A percentile compares a stretch with the other conserved stretches of the same genome.
Evolutionary conservation across 192 early-diverging fungal species (phyloP).

Genomic region (Podila verticillata): DNA sequence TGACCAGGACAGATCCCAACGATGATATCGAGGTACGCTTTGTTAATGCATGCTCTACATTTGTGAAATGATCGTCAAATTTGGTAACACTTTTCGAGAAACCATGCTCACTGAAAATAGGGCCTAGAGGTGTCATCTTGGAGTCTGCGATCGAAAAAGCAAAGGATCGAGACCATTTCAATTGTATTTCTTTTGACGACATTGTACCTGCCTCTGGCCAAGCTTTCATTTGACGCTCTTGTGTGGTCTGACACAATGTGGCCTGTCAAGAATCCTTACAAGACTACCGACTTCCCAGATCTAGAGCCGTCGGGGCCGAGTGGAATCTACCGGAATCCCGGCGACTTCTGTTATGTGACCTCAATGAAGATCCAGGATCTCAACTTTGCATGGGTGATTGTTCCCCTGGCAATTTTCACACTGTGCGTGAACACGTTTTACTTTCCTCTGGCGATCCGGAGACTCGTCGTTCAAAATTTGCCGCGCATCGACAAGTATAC

Average conservation of each 20-base stretch:
- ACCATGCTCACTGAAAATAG: slow-evolving; percentile 10
- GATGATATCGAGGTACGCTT: slow-evolving; percentile 50
- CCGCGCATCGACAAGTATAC: slow-evolving; percentile 58
- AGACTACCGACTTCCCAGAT: slow-evolving; percentile 25
- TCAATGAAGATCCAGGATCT: slow-evolving; percentile 54
- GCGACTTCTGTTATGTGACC: slow-evolving; percentile 56
- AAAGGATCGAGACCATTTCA: slow-evolving; percentile 38
- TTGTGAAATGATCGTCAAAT: no score
- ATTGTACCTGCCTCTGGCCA: slow-evolving; percentile 49
- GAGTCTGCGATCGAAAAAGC: slow-evolving; percentile 46
- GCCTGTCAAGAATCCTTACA: slow-evolving; percentile 48
- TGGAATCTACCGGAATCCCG: slow-evolving; percentile 28
- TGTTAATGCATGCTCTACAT: no score
- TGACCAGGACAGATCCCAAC: slow-evolving; percentile 49
- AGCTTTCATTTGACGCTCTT: slow-evolving; percentile 48
- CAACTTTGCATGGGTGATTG: slow-evolving; percentile 51
- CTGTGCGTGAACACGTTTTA: slow-evolving; percentile 40
- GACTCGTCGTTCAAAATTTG: slow-evolving; percentile 52
- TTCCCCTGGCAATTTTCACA: slow-evolving; percentile 41
- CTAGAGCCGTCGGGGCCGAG: slow-evolving; percentile 30
- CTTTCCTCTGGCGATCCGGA: slow-evolving; percentile 50
- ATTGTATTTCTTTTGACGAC: slow-evolving; percentile 53
- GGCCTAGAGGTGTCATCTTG: slow-evolving; percentile 44
- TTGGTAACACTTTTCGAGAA: no score
- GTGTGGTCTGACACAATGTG: slow-evolving; percentile 55